These are phyloP conservation scores for Wickerhamiella lipophila DNA, from an alignment of 805 yeast genomes.

Conservation along the genomic window DNA sequence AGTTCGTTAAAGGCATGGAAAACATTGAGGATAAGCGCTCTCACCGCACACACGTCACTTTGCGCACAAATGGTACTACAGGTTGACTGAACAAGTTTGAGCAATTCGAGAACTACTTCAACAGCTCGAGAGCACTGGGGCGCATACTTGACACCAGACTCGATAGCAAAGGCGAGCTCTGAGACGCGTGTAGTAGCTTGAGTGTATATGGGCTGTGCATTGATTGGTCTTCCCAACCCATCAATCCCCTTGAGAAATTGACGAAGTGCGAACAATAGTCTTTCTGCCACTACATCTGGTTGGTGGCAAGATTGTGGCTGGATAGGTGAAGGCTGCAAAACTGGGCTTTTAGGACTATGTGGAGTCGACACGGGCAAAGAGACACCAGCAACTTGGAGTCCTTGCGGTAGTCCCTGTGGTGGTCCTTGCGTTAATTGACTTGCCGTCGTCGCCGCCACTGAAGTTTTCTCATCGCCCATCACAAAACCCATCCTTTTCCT, in stretches of 20 bases:
- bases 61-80: constrained; percentile 3
- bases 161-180: constrained; percentile 3
- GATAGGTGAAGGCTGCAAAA: background rate
- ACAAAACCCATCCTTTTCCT: constrained; percentile 68
- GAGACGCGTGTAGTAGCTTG: constrained; percentile 3
- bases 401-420: background rate
- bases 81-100: background rate
- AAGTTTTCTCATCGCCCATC: constrained; percentile 15
- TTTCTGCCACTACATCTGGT: constrained; percentile 5
- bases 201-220: background rate
- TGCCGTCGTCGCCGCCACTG: too few relatives aligned
- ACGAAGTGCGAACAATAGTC: constrained; percentile 8
- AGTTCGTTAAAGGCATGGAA: constrained; percentile 56
- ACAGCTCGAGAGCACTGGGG: constrained; percentile 4
- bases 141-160: constrained; percentile 6
- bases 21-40: constrained; percentile 49
- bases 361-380: background rate
- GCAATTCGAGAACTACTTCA: constrained; percentile 1
- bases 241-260: background rate
- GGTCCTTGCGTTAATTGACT: too few relatives aligned
- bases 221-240: background rate
- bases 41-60: constrained; percentile 38
- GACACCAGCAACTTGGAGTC: background rate
- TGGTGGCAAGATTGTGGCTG: background rate
- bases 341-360: background rate